Conservation (phyloP, 2,329 filamentous ascomycete species). For the Diaporthe sp. region DNA sequence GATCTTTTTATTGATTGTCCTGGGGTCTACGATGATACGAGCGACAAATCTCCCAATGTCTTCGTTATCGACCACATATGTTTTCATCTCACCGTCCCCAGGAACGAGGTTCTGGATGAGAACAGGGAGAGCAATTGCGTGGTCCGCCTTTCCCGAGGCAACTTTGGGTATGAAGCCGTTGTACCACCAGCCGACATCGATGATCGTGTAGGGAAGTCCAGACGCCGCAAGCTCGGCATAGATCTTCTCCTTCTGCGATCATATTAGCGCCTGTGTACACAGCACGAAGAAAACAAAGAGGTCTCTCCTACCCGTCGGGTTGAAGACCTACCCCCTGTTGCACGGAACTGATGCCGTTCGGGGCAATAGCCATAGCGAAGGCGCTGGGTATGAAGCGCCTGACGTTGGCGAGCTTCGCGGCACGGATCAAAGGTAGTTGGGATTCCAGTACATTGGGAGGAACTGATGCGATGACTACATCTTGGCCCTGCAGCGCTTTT, state of each 20-base stretch:
- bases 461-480: not conserved
- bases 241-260: not conserved
- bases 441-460: not conserved
- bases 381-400: not conserved
- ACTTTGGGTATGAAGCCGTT: not conserved
- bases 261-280: not conserved
- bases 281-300: not conserved
- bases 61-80: not conserved
- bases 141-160: not conserved
- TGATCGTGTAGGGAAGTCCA: not conserved
- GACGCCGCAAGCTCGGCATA: not conserved
- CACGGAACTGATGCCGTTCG: not conserved
- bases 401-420: not conserved
- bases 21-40: not conserved
- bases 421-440: not conserved
- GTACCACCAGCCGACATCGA: slow-evolving; percentile 2
- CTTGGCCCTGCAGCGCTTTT: not conserved
- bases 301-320: not conserved
- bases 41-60: not conserved
- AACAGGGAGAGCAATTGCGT: not conserved
- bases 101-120: not conserved
- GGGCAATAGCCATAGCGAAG: not conserved
- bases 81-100: not conserved
- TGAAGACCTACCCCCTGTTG: not conserved
- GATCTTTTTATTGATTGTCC: not conserved